These are phyloP conservation scores for Cyberlindnera misumaiensis DNA, from an alignment of 805 yeast genomes.

Conservation along the genomic window DNA sequence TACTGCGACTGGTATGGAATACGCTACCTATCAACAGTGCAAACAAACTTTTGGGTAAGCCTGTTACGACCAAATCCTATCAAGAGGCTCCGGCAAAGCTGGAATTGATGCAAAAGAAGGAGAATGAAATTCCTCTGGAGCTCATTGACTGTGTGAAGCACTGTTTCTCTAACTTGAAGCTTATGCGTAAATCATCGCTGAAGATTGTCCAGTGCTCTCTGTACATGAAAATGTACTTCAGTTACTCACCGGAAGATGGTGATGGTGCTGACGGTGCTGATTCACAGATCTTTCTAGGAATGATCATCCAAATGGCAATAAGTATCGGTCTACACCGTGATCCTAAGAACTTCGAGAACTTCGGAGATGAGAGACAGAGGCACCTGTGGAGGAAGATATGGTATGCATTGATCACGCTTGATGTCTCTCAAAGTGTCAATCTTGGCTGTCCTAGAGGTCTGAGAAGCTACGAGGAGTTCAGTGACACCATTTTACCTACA, in stretches of 20 bases:
- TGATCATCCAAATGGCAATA: conserved; percentile 59
- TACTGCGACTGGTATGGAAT: conserved; percentile 49
- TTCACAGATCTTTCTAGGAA: conserved; percentile 46
- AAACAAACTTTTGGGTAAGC: conserved; percentile 11
- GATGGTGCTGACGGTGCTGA: conserved; percentile 55
- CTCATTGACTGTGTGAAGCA: conserved; percentile 40
- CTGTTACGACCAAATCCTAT: conserved; percentile 13
- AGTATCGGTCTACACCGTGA: conserved; percentile 65
- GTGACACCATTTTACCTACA: conserved; percentile 38
- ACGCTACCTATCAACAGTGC: conserved; percentile 39
- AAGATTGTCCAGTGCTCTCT: conserved; percentile 54
- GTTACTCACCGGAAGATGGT: conserved; percentile 52
- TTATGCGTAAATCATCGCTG: conserved; percentile 38
- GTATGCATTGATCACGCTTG: conserved; percentile 39
- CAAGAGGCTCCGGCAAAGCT: conserved; percentile 12
- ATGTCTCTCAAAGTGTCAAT: conserved; percentile 35
- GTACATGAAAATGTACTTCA: conserved; percentile 48
- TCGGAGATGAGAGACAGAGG: conserved; percentile 31
- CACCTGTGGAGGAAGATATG: conserved; percentile 56
- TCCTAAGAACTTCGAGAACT: conserved; percentile 46
- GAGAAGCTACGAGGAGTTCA: conserved; percentile 31
- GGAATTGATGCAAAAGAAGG: conserved; percentile 29
- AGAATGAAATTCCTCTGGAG: conserved; percentile 34
- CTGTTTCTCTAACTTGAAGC: conserved; percentile 34
- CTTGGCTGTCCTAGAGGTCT: conserved; percentile 34